Percentiles rank a stretch among this genome's conserved stretches.
Evolutionary conservation across 129 eudicot species (phyloP).

Genomic region (sunflower (Helianthus annuus)): DNA sequence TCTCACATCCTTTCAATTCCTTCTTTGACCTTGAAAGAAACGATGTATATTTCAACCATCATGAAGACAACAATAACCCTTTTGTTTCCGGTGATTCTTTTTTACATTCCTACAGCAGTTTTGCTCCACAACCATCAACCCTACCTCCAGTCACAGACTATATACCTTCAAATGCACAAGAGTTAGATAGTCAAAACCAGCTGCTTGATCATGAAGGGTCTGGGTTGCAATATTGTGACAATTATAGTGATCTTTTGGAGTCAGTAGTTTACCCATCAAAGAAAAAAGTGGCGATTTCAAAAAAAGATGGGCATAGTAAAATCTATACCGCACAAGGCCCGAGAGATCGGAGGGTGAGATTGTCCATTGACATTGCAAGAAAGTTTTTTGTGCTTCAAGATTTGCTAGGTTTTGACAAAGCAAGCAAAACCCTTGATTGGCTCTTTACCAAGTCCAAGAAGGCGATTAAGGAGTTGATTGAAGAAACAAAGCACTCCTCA

Average conservation of each 20-base stretch:
- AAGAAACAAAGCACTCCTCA: slow-evolving; percentile 20
- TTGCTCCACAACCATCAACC: background rate
- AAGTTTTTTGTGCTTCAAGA: slow-evolving; percentile 77
- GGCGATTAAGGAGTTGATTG: slow-evolving; percentile 54
- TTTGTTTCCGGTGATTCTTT: slow-evolving; percentile 9
- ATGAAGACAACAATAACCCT: slow-evolving; percentile 12
- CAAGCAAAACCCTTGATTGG: slow-evolving; percentile 89
- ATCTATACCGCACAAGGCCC: slow-evolving; percentile 65
- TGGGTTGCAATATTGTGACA: slow-evolving; percentile 10
- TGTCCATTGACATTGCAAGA: slow-evolving; percentile 63
- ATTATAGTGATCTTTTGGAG: slow-evolving; percentile 18
- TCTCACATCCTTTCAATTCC: slow-evolving; percentile 14
- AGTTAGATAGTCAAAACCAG: background rate
- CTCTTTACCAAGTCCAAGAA: slow-evolving; percentile 53
- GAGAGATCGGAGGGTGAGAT: slow-evolving; percentile 73
- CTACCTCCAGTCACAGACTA: background rate
- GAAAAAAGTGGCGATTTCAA: slow-evolving; percentile 19
- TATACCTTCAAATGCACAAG: background rate
- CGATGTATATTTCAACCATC: slow-evolving; percentile 24
- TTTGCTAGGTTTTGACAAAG: slow-evolving; percentile 64
- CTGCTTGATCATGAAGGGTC: background rate
- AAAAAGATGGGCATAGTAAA: slow-evolving; percentile 59
- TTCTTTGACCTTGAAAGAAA: slow-evolving; percentile 24
- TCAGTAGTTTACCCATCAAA: slow-evolving; percentile 17
- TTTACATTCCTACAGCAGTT: background rate